Evolutionary conservation across 2,329 filamentous ascomycete species (phyloP).

Genomic region (Pseudogymnoascus pannorum): DNA sequence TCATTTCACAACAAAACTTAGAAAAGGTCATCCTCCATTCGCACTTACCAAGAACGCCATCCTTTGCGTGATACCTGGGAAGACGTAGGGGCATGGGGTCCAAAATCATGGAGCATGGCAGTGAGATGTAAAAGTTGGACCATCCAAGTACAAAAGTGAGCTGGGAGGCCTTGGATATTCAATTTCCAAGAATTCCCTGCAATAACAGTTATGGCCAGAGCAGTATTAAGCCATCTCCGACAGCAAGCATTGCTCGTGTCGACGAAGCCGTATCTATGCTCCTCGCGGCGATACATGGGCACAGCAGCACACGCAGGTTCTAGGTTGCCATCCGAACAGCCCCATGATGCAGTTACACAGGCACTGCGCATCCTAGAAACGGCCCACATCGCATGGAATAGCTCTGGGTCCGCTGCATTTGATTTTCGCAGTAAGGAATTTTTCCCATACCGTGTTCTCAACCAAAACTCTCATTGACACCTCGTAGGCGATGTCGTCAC

Average conservation of each 20-base stretch:
- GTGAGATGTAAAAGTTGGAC: neutral
- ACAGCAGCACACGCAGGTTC: neutral
- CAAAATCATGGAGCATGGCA: neutral
- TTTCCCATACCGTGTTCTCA: neutral
- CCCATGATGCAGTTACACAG: neutral
- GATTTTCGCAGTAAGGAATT: constrained; percentile 27
- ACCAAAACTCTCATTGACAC: neutral
- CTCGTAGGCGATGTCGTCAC: constrained; percentile 61
- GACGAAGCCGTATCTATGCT: neutral
- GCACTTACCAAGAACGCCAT: neutral
- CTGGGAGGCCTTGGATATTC: neutral
- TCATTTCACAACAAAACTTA: neutral
- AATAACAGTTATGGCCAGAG: neutral
- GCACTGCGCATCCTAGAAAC: neutral
- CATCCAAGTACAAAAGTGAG: neutral
- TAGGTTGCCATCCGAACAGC: neutral
- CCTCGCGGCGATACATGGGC: neutral
- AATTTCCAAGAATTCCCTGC: neutral
- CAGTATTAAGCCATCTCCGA: neutral
- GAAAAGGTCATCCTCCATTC: neutral
- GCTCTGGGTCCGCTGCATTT: constrained; percentile 27
- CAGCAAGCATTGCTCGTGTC: neutral
- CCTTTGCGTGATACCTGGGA: neutral
- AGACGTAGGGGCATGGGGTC: neutral
- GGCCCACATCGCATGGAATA: constrained; percentile 23